A percentile compares a stretch with the other conserved stretches of the same genome.
phyloP scores from a whole-genome alignment of 2,329 filamentous ascomycete genomes.

The Nemania diffusa region DNA sequence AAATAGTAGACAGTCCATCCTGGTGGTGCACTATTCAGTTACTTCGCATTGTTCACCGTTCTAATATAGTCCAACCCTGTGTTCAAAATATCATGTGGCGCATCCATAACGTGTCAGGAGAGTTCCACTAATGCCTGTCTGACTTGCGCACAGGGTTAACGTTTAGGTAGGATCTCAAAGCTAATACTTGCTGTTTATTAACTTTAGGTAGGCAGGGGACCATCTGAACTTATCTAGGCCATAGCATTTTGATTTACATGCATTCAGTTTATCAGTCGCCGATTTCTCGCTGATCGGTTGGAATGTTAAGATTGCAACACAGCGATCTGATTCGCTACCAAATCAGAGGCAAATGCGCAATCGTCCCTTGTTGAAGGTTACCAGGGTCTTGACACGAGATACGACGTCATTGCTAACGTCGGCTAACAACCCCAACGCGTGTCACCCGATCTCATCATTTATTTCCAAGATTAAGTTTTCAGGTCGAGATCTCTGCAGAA shows the following conservation, averaged over 20 bases:
- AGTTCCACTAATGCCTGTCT: no score
- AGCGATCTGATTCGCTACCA: constrained; percentile 10
- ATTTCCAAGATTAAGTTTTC: constrained; percentile 22
- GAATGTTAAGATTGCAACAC: not conserved
- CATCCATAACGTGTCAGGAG: no score
- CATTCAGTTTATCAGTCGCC: not conserved
- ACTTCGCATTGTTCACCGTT: not conserved
- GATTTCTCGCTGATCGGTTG: not conserved
- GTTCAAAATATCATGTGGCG: no score
- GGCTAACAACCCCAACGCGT: not conserved
- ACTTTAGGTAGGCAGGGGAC: no score
- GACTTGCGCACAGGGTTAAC: no score
- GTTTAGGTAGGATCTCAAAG: no score
- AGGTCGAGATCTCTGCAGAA: constrained; percentile 24
- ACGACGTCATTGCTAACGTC: constrained; percentile 29
- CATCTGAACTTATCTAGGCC: no score
- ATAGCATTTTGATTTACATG: no score
- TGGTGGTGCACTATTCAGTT: not conserved
- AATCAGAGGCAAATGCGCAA: not conserved
- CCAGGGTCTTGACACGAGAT: constrained; percentile 3
- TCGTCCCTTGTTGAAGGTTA: no score
- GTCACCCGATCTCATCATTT: constrained; percentile 4
- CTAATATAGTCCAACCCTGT: no score
- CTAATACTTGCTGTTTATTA: no score
- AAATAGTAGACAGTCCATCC: not conserved